Evolutionary conservation across 257 asterid genomes (phyloP).

Genomic region (Solanum chilense): DNA sequence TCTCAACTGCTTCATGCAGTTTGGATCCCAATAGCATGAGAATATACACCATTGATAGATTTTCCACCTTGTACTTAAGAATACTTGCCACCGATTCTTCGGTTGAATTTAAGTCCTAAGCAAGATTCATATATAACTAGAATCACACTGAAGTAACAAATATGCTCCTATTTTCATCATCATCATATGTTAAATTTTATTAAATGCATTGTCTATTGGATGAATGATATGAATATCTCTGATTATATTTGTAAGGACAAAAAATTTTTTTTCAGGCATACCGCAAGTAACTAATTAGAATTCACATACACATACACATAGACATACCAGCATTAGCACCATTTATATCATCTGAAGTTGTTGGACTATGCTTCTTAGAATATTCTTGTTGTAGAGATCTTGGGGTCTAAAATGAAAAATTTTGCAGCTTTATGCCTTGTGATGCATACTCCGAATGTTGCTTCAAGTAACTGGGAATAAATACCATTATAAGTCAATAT

Average conservation of each 20-base stretch:
- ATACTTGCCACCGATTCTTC: no score
- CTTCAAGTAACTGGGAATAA: constrained; percentile 41
- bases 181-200: no score
- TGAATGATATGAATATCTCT: background rate
- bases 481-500: constrained; percentile 1
- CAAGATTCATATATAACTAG: no score
- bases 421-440: background rate
- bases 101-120: no score
- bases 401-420: no score
- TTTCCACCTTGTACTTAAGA: no score
- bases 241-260: no score
- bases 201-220: no score
- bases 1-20: background rate
- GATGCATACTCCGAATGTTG: constrained; percentile 42
- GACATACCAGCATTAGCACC: constrained; percentile 29
- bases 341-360: constrained; percentile 11
- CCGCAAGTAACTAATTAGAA: background rate
- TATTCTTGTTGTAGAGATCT: no score
- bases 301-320: no score
- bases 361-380: constrained; percentile 44
- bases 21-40: background rate
- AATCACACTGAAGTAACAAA: no score
- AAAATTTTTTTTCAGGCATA: background rate
- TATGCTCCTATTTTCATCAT: no score
- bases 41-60: background rate